Conservation (phyloP, 768 basidiomycete genomes). For the Dentipellis fragilis region DNA sequence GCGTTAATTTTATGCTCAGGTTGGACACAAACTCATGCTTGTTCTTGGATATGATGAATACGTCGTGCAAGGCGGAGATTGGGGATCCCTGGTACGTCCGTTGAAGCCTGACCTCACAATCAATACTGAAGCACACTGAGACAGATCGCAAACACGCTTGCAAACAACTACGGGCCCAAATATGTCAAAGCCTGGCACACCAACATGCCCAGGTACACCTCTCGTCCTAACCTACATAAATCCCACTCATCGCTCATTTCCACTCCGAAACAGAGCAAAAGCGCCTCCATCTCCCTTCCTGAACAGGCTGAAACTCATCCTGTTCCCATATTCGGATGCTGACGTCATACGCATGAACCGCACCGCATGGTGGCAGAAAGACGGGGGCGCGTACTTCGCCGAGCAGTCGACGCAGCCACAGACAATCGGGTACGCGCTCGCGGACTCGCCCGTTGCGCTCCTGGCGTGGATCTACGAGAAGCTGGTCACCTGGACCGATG, state of each 20-base stretch:
- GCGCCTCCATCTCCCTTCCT: too few species aligned
- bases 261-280: conserved; percentile 7
- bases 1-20: not conserved
- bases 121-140: conserved; percentile 25
- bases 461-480: too few species aligned
- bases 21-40: conserved; percentile 14
- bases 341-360: conserved; percentile 23
- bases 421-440: conserved; percentile 37
- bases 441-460: conserved; percentile 45
- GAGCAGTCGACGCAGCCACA: conserved; percentile 25
- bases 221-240: not conserved
- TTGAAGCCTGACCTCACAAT: too few species aligned
- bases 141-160: conserved; percentile 17
- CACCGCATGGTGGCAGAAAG: conserved; percentile 20
- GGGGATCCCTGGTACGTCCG: conserved; percentile 27
- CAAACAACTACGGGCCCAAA: conserved; percentile 21
- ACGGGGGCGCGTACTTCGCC: conserved; percentile 28
- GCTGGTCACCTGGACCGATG: conserved; percentile 27
- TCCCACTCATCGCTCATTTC: too few species aligned
- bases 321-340: conserved; percentile 28
- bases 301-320: conserved; percentile 18
- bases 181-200: conserved; percentile 26
- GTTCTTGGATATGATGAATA: conserved; percentile 18
- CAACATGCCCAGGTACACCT: conserved; percentile 20
- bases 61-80: conserved; percentile 42